Conservation (phyloP, 176 grass and related monocot genomes). For the Stipa capillata region DNA sequence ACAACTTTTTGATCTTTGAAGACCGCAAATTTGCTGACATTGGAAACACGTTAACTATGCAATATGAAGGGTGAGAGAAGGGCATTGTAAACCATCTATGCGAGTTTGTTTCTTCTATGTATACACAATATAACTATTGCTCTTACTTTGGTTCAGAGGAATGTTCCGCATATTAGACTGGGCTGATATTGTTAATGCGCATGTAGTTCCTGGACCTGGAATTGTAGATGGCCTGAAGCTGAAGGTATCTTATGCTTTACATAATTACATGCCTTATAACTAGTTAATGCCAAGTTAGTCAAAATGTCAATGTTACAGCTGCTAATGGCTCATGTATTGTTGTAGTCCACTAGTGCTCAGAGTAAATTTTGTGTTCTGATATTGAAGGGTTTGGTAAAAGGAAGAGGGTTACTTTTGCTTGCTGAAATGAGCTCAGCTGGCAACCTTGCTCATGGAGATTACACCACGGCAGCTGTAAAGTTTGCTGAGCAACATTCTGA, state of each 20-base stretch:
- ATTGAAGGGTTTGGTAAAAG: constrained; percentile 80
- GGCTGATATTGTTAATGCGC: constrained; percentile 88
- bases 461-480: constrained; percentile 77
- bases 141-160: constrained; percentile 43
- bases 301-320: background rate
- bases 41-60: constrained; percentile 91
- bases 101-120: background rate
- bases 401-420: constrained; percentile 72
- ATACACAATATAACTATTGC: background rate
- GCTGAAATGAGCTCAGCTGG: constrained; percentile 94
- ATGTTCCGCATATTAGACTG: constrained; percentile 82
- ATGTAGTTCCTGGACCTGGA: constrained; percentile 79
- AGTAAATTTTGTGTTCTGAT: background rate
- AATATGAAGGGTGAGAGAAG: constrained; percentile 81
- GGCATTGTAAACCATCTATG: background rate
- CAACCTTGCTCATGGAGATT: constrained; percentile 80
- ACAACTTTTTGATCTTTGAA: constrained; percentile 90
- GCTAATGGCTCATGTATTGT: background rate
- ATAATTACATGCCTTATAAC: background rate
- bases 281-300: background rate
- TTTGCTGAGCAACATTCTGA: constrained; percentile 81
- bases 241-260: constrained; percentile 47
- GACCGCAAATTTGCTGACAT: constrained; percentile 92
- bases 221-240: constrained; percentile 86
- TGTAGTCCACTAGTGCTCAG: background rate